A percentile compares a stretch with the other conserved stretches of the same genome.
These are phyloP conservation scores for Heliamphora exappendiculata DNA, from an alignment of 148 eudicot species.

Conservation along the genomic window DNA sequence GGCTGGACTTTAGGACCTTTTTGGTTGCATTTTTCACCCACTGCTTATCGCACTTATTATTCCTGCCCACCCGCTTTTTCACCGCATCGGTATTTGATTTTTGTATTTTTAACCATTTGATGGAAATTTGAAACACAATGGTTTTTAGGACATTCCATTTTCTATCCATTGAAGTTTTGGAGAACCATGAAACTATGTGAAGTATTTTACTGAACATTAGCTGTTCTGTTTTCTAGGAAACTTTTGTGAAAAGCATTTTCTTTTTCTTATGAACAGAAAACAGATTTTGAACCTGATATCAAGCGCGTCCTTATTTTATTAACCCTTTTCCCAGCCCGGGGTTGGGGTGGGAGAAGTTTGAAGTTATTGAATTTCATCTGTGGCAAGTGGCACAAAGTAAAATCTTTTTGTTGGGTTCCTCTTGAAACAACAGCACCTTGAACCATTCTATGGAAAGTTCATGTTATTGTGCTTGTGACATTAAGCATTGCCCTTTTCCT, in stretches of 20 bases:
- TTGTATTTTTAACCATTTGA: not conserved
- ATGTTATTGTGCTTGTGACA: not conserved
- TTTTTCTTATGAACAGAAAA: not conserved
- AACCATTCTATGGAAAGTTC: not conserved
- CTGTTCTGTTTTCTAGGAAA: slow-evolving; percentile 2
- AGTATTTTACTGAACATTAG: not conserved
- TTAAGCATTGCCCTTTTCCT: not conserved
- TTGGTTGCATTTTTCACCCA: not conserved
- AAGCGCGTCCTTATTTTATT: not conserved
- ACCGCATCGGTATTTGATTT: too few species aligned
- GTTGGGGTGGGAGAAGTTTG: not conserved
- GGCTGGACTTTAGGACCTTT: not conserved
- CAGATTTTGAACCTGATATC: not conserved
- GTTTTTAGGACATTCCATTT: not conserved
- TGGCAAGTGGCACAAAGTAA: not conserved
- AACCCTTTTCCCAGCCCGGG: not conserved
- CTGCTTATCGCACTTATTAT: too few species aligned
- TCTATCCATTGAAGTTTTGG: not conserved
- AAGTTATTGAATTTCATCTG: not conserved
- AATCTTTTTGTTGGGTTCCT: not conserved
- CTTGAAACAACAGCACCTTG: not conserved
- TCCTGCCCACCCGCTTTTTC: too few species aligned
- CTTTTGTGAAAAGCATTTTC: not conserved
- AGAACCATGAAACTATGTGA: not conserved
- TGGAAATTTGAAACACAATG: not conserved